Base-by-base conservation (phyloP, 1,284 basidiomycete genomes). In the Ganoderma lucidum region DNA sequence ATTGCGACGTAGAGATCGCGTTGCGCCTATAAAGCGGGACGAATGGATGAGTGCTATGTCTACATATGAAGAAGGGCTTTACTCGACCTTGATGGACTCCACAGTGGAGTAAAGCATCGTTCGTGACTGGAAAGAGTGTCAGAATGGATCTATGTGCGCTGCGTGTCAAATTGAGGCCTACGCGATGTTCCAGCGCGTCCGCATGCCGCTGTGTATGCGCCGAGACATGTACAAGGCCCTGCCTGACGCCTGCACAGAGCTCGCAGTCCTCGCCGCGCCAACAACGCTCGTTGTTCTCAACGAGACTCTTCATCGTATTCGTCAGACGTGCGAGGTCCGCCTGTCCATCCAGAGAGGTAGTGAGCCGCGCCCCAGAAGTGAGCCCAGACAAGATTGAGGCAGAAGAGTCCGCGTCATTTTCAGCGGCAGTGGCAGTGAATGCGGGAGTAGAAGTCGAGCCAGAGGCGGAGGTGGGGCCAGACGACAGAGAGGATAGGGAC, bases 1-100 rank as follows among this genome's bases (percentile, higher is more conserved):
- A 93, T 91, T 9, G 94, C 90, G 55, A 94, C 83, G 79, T 96
- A 97, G 4, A 98, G 84, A 77, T 98, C 96, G 53, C 96, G 89
- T 79, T 98, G 95, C 62, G 83, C 83, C 90, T 96, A 82, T 53
- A 19, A 19, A 41, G 41, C 80, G 66, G 12, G 9, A 55, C 32
- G 15, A 19, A 66, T 44, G 42, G 2, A 19, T 75, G 3, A 66
- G 73, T 68, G 67, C 78, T 78, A 45, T 35, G 6, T 2, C 37
- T 23, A 4, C 64, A 30, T 4, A 69, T 23, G 0, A 9, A 35
- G 8, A 8, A 70, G 42, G 28, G n/a, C 15, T 60, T 4, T n/a
- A 61, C 23, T 5, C 14, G 23, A 92, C 93, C 87, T 95, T 95
- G 70, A 95, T 77, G 32, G 88, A 84, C 76, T 95, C 93, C 30